Evolutionary conservation across 2,329 filamentous ascomycete genomes (phyloP).

Genomic region (Hymenoscyphus albidus): DNA sequence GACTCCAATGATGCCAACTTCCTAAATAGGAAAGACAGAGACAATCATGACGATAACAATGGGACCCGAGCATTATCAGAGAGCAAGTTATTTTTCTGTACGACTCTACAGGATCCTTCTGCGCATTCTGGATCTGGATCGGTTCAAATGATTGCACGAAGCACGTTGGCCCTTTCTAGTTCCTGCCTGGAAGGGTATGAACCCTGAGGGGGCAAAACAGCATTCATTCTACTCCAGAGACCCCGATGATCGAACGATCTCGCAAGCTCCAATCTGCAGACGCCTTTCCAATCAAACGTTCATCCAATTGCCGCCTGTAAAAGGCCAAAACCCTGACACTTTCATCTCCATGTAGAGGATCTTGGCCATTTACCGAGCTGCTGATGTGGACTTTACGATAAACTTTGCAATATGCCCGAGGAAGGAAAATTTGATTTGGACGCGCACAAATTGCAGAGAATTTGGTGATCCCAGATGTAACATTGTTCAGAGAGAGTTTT

Average conservation of each 20-base stretch:
- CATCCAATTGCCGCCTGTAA: neutral
- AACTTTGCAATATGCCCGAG: neutral
- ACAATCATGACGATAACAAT: neutral
- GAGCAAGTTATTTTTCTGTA: neutral
- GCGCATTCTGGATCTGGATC: neutral
- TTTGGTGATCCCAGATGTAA: neutral
- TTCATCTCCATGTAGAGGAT: neutral
- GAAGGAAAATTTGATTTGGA: neutral
- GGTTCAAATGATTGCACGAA: neutral
- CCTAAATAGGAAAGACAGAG: neutral
- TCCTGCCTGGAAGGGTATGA: neutral
- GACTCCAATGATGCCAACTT: neutral
- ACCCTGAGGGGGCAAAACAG: neutral
- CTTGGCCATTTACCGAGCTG: neutral
- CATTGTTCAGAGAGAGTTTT: neutral
- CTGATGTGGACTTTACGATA: neutral
- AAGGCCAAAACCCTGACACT: neutral
- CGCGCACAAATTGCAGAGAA: neutral
- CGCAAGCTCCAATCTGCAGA: neutral
- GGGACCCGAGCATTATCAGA: too few species aligned
- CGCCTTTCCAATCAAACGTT: neutral
- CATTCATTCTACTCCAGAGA: neutral
- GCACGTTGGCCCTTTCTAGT: neutral
- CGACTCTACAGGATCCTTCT: neutral
- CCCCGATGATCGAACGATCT: neutral